Base-by-base conservation (phyloP, 192 early-diverging fungal genomes). In the Radiomyces spectabilis region DNA sequence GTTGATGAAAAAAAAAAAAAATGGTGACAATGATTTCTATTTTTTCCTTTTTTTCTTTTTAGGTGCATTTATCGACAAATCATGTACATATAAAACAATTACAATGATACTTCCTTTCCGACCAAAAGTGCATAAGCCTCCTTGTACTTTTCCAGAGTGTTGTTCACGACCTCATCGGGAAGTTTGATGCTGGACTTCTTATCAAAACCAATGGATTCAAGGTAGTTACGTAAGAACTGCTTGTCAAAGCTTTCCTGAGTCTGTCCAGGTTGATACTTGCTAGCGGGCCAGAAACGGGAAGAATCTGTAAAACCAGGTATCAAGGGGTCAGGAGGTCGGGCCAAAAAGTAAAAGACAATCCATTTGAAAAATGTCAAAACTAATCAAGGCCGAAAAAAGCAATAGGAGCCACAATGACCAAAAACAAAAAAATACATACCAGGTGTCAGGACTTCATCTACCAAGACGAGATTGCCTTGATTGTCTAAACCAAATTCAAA, bases 401-500 rank as follows among this genome's bases (percentile, higher is more conserved):
- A 44, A 31, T 48, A 31, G 30, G 3, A 48, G 26, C 24, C 2
- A 34, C 15, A 32, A 52, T 24, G 29, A 18, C 4, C 18, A 2
- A 63, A 54, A 41, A 25, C 25, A 2, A 39, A 21, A n/a, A 54
- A 33, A 19, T 38, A 15, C 5, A 57, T 75, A 87, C 85, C 87
- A 21, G 95, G 96, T 0, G 97, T 99, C 59, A 99, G 79, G 26
- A 92, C 95, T 69, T 99, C 97, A 64, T 99, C 97, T 13, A 92
- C 85, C 48, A 99, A 74, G 59, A 92, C 82, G 21, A 98, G 63
- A 21, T 69, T 75, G 53, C 89, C 89, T 13, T 87, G 51, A 30
- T 76, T 72, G 71, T 98, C 91, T 7, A 91, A 81, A 50, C 97
- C 97, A 82, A 99, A 99, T 73, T 99, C 97, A 67, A 99, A 97